Evolutionary conservation across 495 filamentous ascomycete species (phyloP), one percentile per base, ranked within the genome.

Genomic region (Cercophora sp.): DNA sequence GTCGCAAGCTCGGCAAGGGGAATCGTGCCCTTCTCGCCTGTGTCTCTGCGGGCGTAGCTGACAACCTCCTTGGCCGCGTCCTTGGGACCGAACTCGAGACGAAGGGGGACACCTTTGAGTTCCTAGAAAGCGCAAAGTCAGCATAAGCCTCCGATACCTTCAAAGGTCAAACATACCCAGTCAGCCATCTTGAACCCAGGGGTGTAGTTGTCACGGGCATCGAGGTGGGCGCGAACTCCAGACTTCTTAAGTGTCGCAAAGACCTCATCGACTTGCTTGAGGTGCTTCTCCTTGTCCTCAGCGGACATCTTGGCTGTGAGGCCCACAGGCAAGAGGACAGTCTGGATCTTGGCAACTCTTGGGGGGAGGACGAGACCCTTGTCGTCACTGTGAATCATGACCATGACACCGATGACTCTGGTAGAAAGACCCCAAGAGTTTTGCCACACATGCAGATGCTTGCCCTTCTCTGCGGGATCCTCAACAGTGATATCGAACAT

Each of bases 401-500:
- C 86, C 91, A 96, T 96, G 63, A 97, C 89, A 70, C 92, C 92
- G 60, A 98, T 91, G 23, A 89, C 84, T 65, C 93, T 87, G 41
- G 92, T 98, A 4, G 90, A 96, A 32, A 97, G 82, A 72, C 93
- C 93, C 93, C 93, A 98, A 4, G 89, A 95, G 75, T 98, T 98
- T 67, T 98, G 93, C 89, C 91, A 97, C 22, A 97, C 91, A 59
- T 89, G 66, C 50, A 96, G 69, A 52, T 86, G 89, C 45, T 81
- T 50, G 42, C 62, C 62, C 57, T 64, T 64, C 40, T 65, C 43
- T 19, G 49, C 76, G 10, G 94, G 94, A 63, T 96, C 90, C 70
- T 98, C 92, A 15, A 98, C 91, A 0, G 86, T 90, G 70, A 98
- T 96, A 65, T 88, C 84, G 70, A 96, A 98, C 93, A 98, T 98